phyloP scores from a whole-genome alignment of 106 monocot species.

The Dioscorea zingiberensis region DNA sequence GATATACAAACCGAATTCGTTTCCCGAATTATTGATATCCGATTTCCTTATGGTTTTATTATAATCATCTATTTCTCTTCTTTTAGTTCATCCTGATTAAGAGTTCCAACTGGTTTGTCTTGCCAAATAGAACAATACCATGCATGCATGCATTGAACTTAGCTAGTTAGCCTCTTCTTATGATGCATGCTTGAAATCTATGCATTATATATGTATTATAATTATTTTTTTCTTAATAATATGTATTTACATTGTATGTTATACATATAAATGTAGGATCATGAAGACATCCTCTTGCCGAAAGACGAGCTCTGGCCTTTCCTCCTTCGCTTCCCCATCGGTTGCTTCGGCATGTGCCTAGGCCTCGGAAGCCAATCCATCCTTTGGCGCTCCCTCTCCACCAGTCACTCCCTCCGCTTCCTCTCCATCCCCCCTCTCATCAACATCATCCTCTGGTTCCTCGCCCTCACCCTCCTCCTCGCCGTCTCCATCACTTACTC shows the following conservation, averaged over 20 bases:
- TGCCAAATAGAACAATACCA: background rate
- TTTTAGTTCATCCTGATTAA: no score
- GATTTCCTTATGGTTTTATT: no score
- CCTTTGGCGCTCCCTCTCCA: constrained; percentile 62
- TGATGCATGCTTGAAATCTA: no score
- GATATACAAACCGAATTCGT: no score
- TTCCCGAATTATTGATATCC: no score
- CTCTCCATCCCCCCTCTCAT: constrained; percentile 56
- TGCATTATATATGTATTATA: no score
- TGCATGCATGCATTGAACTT: constrained; percentile 1
- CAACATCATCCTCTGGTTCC: constrained; percentile 62
- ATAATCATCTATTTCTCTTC: no score
- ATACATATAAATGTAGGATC: constrained; percentile 28
- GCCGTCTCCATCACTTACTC: constrained; percentile 52
- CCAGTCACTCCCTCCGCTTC: constrained; percentile 58
- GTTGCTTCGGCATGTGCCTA: constrained; percentile 76
- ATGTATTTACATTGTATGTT: no score
- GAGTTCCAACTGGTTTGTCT: background rate
- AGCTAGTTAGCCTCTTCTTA: no score
- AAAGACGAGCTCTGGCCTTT: constrained; percentile 91
- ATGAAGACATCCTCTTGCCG: constrained; percentile 83
- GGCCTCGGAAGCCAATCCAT: constrained; percentile 84
- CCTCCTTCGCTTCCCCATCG: constrained; percentile 91
- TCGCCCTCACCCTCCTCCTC: constrained; percentile 52
- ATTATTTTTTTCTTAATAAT: no score